Base-by-base conservation (phyloP, 345 rosid species). In the Nasturtium officinale region DNA sequence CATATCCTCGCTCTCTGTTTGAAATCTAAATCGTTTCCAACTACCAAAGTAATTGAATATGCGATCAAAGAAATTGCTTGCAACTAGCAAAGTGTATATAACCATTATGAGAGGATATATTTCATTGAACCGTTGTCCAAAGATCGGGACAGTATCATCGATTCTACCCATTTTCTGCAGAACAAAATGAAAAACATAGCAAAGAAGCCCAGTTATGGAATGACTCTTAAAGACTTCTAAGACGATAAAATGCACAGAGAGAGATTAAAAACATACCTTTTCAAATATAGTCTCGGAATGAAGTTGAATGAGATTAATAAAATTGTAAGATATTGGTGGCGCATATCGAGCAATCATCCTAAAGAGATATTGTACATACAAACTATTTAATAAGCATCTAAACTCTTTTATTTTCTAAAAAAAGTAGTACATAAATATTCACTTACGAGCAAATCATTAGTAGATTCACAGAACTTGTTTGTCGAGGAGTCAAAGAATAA, bases 301-400 rank as follows among this genome's bases (percentile, higher is more conserved):
- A 67, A 89, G 94, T 77, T 83, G 84, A 80, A 96, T 92, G 72
- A 96, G 98, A 80, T 90, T 89, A 66, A 96, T 96, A 82, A 92
- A 90, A 80, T 96, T 96, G 86, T 92, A 96, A 12, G 98, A 92
- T 82, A 96, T 81, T 62, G 98, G 93, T 33, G 99, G 90, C 10
- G 99, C 98, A 79, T 96, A 96, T 74, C 98, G 96, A 76, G 99
- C 99, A 83, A 96, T 87, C 98, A 92, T 96, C 91, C 99, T 96
- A 71, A 6, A 77, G 65, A 79, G 61, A 53, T 9, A 35, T 43
- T 43, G 48, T 18, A 33, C 74, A 48, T 47, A 61, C 45, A 47
- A 65, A 53, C 61, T 51, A 52, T 28, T 48, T 15, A 67, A 67
- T 65, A 45, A 72, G 15, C 35, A 77, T 48, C n/a, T 3, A 64